Evolutionary conservation across 306 rosid species (phyloP).

Genomic region (Lathyrus oleraceus): DNA sequence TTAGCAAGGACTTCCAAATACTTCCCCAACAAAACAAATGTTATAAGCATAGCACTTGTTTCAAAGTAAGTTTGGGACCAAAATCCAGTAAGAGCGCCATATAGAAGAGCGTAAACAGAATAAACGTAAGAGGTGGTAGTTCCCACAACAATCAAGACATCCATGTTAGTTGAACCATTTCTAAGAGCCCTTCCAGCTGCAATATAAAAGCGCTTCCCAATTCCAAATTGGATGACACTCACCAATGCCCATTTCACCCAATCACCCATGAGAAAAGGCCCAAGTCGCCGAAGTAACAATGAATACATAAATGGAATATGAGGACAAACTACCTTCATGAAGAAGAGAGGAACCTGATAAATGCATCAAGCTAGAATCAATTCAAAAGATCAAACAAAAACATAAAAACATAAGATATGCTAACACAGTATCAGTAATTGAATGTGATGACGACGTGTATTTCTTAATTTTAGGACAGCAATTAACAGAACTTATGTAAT

Average conservation of each 20-base stretch:
- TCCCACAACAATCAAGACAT: slow-evolving; percentile 93
- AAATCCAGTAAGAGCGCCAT: slow-evolving; percentile 90
- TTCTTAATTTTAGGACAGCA: neutral
- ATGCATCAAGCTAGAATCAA: slow-evolving; percentile 34
- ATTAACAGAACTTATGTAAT: neutral
- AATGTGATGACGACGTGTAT: neutral
- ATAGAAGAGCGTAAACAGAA: slow-evolving; percentile 87
- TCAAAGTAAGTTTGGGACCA: slow-evolving; percentile 96
- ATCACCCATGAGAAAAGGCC: slow-evolving; percentile 83
- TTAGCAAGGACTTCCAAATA: slow-evolving; percentile 95
- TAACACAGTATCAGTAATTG: neutral
- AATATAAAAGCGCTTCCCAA: slow-evolving; percentile 90
- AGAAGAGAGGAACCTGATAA: slow-evolving; percentile 77
- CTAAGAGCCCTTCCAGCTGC: slow-evolving; percentile 95
- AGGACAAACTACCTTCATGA: slow-evolving; percentile 85
- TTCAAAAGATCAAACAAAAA: slow-evolving; percentile 29
- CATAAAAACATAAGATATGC: slow-evolving; percentile 9
- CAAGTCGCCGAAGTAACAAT: slow-evolving; percentile 76
- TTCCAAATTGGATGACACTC: slow-evolving; percentile 80
- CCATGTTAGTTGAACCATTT: slow-evolving; percentile 97
- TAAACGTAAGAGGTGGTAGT: slow-evolving; percentile 89
- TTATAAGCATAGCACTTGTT: slow-evolving; percentile 97
- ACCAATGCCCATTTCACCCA: slow-evolving; percentile 96
- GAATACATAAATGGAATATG: slow-evolving; percentile 79
- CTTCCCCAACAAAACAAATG: slow-evolving; percentile 93